Evolutionary conservation across 495 filamentous ascomycete genomes (phyloP).

Genomic region (Cercophora samala): DNA sequence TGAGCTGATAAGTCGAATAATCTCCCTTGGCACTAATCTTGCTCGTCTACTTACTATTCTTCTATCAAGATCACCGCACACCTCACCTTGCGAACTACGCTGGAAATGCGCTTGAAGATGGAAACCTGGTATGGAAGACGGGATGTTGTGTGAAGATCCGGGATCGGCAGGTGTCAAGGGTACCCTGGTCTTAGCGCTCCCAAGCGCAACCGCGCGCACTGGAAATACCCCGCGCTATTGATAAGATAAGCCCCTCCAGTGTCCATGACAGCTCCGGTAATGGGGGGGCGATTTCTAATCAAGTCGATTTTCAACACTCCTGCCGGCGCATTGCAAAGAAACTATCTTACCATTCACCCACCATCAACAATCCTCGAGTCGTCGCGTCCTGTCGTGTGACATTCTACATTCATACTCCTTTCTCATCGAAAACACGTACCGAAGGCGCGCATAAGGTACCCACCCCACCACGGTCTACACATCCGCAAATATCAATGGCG

Average conservation of each 20-base stretch:
- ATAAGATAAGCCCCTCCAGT: constrained; percentile 22
- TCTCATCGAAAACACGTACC: background rate
- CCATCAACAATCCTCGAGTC: background rate
- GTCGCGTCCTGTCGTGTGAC: background rate
- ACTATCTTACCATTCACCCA: background rate
- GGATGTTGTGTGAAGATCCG: constrained; percentile 12
- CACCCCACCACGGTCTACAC: background rate
- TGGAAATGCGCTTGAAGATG: background rate
- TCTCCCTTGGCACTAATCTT: background rate
- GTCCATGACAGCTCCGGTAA: background rate
- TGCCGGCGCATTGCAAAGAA: background rate
- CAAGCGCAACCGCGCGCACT: constrained; percentile 15
- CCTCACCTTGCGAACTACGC: background rate
- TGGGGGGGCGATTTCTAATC: background rate
- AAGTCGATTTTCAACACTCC: constrained; percentile 4
- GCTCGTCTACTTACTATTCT: background rate
- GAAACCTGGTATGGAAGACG: background rate
- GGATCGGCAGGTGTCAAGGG: constrained; percentile 8
- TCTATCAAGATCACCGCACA: background rate
- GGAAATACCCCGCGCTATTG: constrained; percentile 8
- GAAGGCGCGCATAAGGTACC: background rate
- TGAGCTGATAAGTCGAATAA: background rate
- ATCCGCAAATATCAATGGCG: constrained; percentile 20
- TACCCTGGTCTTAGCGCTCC: constrained; percentile 7
- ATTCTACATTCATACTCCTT: background rate